A percentile compares a stretch with the other conserved stretches of the same genome.
Conservation (phyloP, 2,329 filamentous ascomycete species). For the Dothistroma pini region DNA sequence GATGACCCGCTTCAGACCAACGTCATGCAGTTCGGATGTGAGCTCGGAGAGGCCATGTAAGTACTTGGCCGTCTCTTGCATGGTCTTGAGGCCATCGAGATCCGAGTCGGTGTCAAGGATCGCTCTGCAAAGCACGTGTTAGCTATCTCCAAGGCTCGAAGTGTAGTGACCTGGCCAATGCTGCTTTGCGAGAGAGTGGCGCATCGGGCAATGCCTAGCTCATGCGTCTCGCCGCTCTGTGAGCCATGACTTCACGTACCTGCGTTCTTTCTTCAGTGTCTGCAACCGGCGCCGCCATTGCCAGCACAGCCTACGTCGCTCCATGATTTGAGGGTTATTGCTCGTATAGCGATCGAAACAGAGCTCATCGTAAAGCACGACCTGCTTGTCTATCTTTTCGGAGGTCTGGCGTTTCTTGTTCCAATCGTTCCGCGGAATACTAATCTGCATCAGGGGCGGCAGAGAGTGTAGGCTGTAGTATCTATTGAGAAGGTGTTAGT, state of each 20-base stretch:
- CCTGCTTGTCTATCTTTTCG: constrained; percentile 71
- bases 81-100: constrained; percentile 28
- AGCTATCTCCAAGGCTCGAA: not conserved
- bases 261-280: constrained; percentile 29
- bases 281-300: constrained; percentile 62
- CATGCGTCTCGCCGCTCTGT: not conserved
- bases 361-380: constrained; percentile 75
- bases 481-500: constrained; percentile 8
- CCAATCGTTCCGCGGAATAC: constrained; percentile 78
- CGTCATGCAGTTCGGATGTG: constrained; percentile 31
- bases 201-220: not conserved
- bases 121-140: constrained; percentile 10
- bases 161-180: not conserved
- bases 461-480: constrained; percentile 61
- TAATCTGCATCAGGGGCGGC: constrained; percentile 85
- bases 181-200: no score
- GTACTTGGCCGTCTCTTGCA: constrained; percentile 38
- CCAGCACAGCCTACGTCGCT: constrained; percentile 69
- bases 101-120: constrained; percentile 22
- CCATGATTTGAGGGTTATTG: constrained; percentile 58
- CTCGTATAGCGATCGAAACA: constrained; percentile 87
- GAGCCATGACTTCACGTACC: not conserved
- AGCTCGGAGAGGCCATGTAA: constrained; percentile 44
- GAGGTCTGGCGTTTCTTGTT: constrained; percentile 55
- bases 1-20: constrained; percentile 40